Conservation (phyloP, 768 basidiomycete species). For the Amanita molliuscula region DNA sequence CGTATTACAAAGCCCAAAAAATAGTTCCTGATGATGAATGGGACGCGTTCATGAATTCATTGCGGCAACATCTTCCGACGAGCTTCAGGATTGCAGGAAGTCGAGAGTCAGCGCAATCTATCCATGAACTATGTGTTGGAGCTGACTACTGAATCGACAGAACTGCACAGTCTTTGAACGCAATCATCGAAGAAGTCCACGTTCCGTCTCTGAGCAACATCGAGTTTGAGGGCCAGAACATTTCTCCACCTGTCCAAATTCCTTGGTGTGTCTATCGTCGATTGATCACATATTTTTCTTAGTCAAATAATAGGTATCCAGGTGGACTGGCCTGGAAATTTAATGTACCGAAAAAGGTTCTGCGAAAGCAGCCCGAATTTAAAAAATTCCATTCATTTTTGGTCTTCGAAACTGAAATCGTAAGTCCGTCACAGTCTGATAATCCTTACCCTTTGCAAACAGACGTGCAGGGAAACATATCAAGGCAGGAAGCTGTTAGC, state of each 20-base stretch:
- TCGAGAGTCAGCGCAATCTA: conserved; percentile 46
- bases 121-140: neutral
- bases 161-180: conserved; percentile 65
- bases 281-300: neutral
- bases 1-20: conserved; percentile 68
- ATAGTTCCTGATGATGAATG: conserved; percentile 76
- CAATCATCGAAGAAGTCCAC: conserved; percentile 66
- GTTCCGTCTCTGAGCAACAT: conserved; percentile 68
- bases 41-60: conserved; percentile 52
- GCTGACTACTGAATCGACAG: conserved; percentile 22
- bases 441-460: neutral
- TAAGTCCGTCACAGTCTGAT: conserved; percentile 17
- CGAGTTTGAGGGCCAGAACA: conserved; percentile 61
- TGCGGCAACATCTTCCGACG: conserved; percentile 74
- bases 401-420: conserved; percentile 96
- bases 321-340: conserved; percentile 95
- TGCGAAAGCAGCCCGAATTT: conserved; percentile 84
- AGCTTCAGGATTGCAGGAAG: conserved; percentile 91
- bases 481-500: conserved; percentile 93
- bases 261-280: conserved; percentile 51
- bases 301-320: conserved; percentile 62
- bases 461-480: conserved; percentile 75
- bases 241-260: conserved; percentile 76
- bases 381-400: conserved; percentile 93
- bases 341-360: conserved; percentile 78